Conservation (phyloP, 164 flowering plant species). For the Umbilicus rupestris region DNA sequence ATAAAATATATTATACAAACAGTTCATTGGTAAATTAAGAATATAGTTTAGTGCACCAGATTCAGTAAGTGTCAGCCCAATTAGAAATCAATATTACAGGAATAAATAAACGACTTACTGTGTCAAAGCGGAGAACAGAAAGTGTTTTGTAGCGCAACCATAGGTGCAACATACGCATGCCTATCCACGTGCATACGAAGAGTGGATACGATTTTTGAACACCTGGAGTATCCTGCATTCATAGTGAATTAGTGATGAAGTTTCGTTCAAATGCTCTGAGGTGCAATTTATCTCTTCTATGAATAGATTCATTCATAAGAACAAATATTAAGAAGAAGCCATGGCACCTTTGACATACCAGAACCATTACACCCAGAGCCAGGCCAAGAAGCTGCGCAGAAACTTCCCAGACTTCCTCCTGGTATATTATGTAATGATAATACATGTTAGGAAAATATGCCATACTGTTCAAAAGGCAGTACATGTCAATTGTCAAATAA, state of each 20-base stretch:
- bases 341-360: constrained; percentile 29
- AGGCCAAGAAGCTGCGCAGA: constrained; percentile 89
- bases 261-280: background rate
- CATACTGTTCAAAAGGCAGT: background rate
- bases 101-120: constrained; percentile 33
- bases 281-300: background rate
- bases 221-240: constrained; percentile 61
- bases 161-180: constrained; percentile 71
- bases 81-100: background rate
- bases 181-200: constrained; percentile 50
- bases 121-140: constrained; percentile 58
- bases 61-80: background rate
- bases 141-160: constrained; percentile 86
- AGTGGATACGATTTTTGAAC: constrained; percentile 45
- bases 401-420: constrained; percentile 99
- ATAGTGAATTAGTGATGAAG: constrained; percentile 11
- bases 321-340: background rate
- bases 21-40: background rate
- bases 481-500: background rate
- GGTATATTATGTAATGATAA: constrained; percentile 20
- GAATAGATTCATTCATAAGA: background rate
- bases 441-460: background rate
- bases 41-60: background rate
- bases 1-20: constrained; percentile 6
- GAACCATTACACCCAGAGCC: constrained; percentile 57